Base-by-base conservation (phyloP, 768 basidiomycete species). In the Psilocybe azurescens region DNA sequence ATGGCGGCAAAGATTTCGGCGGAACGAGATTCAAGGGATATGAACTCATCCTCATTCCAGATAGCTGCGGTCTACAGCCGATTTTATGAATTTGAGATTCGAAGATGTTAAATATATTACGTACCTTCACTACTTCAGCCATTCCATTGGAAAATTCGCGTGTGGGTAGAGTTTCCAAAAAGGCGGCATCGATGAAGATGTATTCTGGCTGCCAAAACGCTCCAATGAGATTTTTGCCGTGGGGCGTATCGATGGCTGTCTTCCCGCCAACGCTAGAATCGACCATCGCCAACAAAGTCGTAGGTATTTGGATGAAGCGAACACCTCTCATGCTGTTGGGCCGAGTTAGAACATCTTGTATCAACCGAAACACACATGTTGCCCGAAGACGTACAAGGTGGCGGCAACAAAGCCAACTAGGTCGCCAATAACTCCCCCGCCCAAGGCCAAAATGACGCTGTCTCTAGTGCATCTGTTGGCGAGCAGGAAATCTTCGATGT, bases 141-240 rank as follows among this genome's bases (percentile, higher is more conserved):
- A 99, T 97, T 39, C 97, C 97, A 70, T 99, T 99, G n/a, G 94
- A 92, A 64, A 99, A 94, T 74, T 99, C 97, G 57, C 97, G 83
- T 33, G 87, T 76, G 0, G 96, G 96, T 2, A 99, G 87, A 1
- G 94, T 95, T 70, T 95, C 94, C 59, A 99, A 86, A 82, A 97
- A 97, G 1, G 96, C 91, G 28, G 93, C 91, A 73, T 99, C 97
- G 66, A 98, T 97, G 78, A 99, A 99, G 72, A 99, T 90, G 80
- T 90, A 98, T 69, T 92, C 87, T 0, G 97, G 97, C 76, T 99
- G 97, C 94, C 95, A 95, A 81, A 99, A 99, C 4, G 97, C 92
- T 61, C 97, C 97, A 67, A 99, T 94, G 66, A 99, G 85, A 76
- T 99, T 99, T 80, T 99, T 99, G 58, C 97, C 97, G 65, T 95